Evolutionary conservation across 441 rosid genomes (phyloP), one percentile per base, ranked within the genome.

Genomic region (Pelargonium cotyledonis): DNA sequence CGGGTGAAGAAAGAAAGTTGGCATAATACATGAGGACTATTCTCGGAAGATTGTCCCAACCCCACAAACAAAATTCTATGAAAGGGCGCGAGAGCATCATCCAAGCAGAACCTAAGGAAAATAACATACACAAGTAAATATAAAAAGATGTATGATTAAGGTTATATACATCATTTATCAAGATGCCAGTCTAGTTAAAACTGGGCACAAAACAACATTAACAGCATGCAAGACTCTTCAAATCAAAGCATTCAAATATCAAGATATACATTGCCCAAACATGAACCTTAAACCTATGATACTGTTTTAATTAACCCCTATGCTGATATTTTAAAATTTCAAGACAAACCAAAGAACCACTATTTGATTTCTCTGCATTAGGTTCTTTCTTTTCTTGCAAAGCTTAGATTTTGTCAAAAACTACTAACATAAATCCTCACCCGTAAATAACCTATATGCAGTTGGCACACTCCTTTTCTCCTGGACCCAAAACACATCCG

Each of bases 1-100:
- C 98, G 0, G 98, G 98, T 14, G 98, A 92, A 51, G 96, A 92
- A 15, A 92, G 64, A 49, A 92, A 92, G 70, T 92, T 92, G 7
- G 96, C 82, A 70, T 92, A 92, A 74, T 92, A 92, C 96, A 92
- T 86, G 11, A 92, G 83, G 70, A 87, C 71, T 9, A 90, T 90
- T 65, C 98, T 78, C 0, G 98, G 98, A 71, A 88, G 80, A 69
- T 87, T 92, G 72, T 90, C 93, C 96, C 95, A 89, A 49, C 96
- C 95, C 89, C 87, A 84, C 68, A 90, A 87, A 69, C 89, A 87
- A 72, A 88, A 87, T 71, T 90, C 90, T 5, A 87, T 78, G 75
- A 90, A 92, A n/a, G 92, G 46, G 51, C 93, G 80, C 0, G 86
- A 76, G 18, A 92, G 81, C 80, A 85, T 81, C 66, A 90, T 77